phyloP scores from a whole-genome alignment of 208 protist species.

The Crithidia expoeki region DNA sequence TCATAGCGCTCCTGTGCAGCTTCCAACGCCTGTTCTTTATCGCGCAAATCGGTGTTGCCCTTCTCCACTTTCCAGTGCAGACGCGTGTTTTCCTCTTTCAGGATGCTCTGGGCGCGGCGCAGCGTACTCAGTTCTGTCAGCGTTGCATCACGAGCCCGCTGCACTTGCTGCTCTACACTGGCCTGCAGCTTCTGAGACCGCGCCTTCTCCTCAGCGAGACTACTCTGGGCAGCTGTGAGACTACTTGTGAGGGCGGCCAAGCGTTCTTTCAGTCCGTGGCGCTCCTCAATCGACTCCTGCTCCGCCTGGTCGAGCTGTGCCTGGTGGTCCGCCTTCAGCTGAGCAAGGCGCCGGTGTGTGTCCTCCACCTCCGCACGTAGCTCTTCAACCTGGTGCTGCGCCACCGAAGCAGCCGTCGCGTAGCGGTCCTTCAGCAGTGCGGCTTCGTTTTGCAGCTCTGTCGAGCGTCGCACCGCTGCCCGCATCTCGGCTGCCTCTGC shows the following conservation, averaged over 20 bases:
- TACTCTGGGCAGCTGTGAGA: conserved; percentile 29
- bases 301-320: conserved; percentile 37
- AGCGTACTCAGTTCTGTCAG: conserved; percentile 53
- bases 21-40: conserved; percentile 14
- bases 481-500: conserved; percentile 70
- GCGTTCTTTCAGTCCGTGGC: conserved; percentile 36
- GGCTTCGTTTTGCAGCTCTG: conserved; percentile 77
- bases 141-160: conserved; percentile 43
- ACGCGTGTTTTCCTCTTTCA: conserved; percentile 51
- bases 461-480: conserved; percentile 58
- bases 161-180: conserved; percentile 46
- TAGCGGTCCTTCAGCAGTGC: conserved; percentile 70
- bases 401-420: conserved; percentile 52
- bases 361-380: conserved; percentile 43
- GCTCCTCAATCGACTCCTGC: conserved; percentile 38
- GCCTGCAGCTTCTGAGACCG: conserved; percentile 38
- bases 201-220: conserved; percentile 34
- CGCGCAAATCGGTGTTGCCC: conserved; percentile 36
- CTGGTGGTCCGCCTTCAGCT: conserved; percentile 40
- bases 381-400: conserved; percentile 38
- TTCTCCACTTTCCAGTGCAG: conserved; percentile 44
- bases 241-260: conserved; percentile 38
- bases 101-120: conserved; percentile 42
- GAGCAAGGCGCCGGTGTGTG: conserved; percentile 24
- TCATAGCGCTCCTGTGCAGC: conserved; percentile 24